Percentiles rank a stretch among this genome's conserved stretches.
Conservation (phyloP, 495 filamentous ascomycete species). For the Cenococcum geophilum region DNA sequence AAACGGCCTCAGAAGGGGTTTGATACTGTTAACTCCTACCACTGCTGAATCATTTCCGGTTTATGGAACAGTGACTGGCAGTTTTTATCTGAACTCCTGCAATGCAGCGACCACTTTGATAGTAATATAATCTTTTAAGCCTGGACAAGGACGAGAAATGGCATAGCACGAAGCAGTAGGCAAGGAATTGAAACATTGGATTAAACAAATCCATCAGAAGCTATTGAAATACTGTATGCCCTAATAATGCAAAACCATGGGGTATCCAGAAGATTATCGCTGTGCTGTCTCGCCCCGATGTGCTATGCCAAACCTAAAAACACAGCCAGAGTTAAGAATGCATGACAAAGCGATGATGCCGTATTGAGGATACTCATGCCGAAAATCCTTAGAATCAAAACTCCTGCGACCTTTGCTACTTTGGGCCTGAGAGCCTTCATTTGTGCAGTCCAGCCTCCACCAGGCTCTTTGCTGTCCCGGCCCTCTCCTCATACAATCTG, state of each 20-base stretch:
- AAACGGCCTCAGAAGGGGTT: too few relatives aligned
- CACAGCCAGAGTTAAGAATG: not conserved
- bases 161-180: too few relatives aligned
- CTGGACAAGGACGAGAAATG: too few relatives aligned
- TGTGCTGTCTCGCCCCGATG: not conserved
- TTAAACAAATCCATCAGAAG: not conserved
- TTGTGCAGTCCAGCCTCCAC: conserved; percentile 20
- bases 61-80: too few relatives aligned
- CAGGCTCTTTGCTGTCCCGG: conserved; percentile 32
- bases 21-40: too few relatives aligned
- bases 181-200: not conserved
- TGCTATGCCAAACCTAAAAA: not conserved
- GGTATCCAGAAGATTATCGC: not conserved
- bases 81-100: too few relatives aligned
- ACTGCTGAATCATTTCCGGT: too few relatives aligned
- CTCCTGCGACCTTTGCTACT: not conserved
- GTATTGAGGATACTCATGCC: not conserved
- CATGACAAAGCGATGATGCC: not conserved
- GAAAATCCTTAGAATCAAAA: not conserved
- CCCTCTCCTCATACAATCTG: conserved; percentile 41
- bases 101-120: too few relatives aligned
- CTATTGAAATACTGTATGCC: not conserved
- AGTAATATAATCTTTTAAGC: too few relatives aligned
- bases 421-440: not conserved
- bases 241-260: not conserved